Base-by-base conservation (phyloP, 2,329 filamentous ascomycete genomes). In the Alternaria incomplexa region DNA sequence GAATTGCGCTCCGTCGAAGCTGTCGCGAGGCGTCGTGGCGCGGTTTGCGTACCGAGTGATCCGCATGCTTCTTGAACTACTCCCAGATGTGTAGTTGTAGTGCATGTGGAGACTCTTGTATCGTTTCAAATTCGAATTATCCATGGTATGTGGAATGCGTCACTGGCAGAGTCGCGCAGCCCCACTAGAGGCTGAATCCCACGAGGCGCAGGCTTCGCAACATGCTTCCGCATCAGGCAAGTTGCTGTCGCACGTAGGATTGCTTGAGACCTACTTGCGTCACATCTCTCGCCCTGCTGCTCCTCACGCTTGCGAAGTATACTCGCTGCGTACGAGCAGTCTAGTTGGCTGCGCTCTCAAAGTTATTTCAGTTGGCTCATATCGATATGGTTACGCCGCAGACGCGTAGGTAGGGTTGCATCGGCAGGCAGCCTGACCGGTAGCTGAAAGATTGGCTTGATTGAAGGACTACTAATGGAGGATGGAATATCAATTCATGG, bases 371-470 rank as follows among this genome's bases (percentile, higher is more conserved):
- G 12, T 25, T 30, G 54, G 44, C 32, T 20, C 20, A 32, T 36
- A 28, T 45, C 28, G 40, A 47, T 52, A 51, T 58, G 20, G 58
- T 47, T 56, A 48, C 56, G 58, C 23, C 32, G 46, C 58, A 65
- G 60, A 45, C 30, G 54, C 56, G 54, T 54, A 61, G 63, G 46
- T 54, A 61, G 63, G 48, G 43, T 59, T 43, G 60, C 55, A 63
- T 65, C 51, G 44, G 52, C 56, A 56, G 47, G 48, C 36, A 47
- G 61, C 58, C 51, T 62, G 26, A 51, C 45, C 50, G 46, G 44
- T 36, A 58, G 57, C 56, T 56, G 55, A 30, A 28, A 58, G 32
- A 65, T 59, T 57, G 67, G 65, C 62, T 54, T 54, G 58, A 56
- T 57, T 61, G 56, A 44, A 30, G 48, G 58, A 43, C 47, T 54